phyloP scores from a whole-genome alignment of 306 rosid species.

The Sechiopsis laciniata region DNA sequence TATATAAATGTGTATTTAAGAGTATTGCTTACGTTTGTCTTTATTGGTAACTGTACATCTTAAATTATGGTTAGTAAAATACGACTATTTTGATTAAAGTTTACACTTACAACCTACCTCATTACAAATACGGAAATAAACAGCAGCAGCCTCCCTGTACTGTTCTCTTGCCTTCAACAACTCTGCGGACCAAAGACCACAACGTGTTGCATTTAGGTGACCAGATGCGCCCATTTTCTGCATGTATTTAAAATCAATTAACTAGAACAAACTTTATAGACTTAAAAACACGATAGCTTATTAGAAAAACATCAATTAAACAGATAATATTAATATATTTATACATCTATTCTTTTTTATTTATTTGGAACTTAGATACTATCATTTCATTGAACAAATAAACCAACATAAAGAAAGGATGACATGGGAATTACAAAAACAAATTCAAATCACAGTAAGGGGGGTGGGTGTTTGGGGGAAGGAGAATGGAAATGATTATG shows the following conservation, averaged over 20 bases:
- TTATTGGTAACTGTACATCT: too few relatives aligned
- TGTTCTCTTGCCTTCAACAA: constrained; percentile 83
- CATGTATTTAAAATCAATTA: constrained; percentile 24
- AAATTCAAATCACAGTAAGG: too few relatives aligned
- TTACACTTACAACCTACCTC: constrained; percentile 47
- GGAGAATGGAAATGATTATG: too few relatives aligned
- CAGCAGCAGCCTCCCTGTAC: constrained; percentile 82
- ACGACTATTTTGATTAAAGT: too few relatives aligned
- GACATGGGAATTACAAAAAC: too few relatives aligned
- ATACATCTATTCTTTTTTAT: neutral
- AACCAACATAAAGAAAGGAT: too few relatives aligned
- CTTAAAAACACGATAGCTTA: neutral
- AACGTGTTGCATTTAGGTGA: constrained; percentile 78
- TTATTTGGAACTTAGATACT: too few relatives aligned
- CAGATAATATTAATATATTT: neutral
- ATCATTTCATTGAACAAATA: too few relatives aligned
- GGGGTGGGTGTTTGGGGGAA: too few relatives aligned
- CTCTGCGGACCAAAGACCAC: constrained; percentile 96
- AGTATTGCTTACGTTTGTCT: too few relatives aligned
- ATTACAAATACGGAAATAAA: constrained; percentile 81
- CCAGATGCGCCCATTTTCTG: constrained; percentile 83
- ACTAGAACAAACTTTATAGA: neutral
- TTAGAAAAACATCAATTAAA: neutral
- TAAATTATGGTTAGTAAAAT: too few relatives aligned
- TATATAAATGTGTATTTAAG: too few relatives aligned